Percentiles rank a stretch among this genome's conserved stretches.
Conservation (phyloP, 2,329 filamentous ascomycete genomes). For the Trichophyton benhamiae region DNA sequence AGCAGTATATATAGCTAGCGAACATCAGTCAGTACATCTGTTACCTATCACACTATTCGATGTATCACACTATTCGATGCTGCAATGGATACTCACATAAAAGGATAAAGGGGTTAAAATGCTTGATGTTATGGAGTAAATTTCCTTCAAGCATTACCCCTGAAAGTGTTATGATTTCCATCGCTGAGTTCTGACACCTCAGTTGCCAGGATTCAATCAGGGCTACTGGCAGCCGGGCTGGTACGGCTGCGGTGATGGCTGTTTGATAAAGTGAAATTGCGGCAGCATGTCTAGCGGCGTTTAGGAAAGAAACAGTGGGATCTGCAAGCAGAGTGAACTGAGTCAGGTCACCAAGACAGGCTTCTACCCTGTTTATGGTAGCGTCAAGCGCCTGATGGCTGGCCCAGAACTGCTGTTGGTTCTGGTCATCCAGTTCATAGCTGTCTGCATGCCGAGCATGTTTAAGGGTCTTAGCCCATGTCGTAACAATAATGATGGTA, state of each 20-base stretch:
- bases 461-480: slow-evolving; percentile 1
- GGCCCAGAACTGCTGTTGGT: slow-evolving; percentile 1
- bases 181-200: neutral
- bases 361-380: neutral
- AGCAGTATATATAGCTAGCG: neutral
- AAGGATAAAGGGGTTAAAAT: slow-evolving; percentile 6
- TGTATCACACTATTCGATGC: no score
- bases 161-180: slow-evolving; percentile 1
- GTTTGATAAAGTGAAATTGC: slow-evolving; percentile 4
- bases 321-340: slow-evolving; percentile 1
- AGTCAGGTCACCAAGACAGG: slow-evolving; percentile 1
- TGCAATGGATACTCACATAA: slow-evolving; percentile 1
- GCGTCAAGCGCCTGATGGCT: slow-evolving; percentile 3
- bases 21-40: neutral
- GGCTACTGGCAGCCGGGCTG: neutral
- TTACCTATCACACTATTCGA: no score
- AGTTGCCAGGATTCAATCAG: slow-evolving; percentile 4
- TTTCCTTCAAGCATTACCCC: slow-evolving; percentile 4
- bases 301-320: neutral
- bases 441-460: neutral
- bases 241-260: neutral
- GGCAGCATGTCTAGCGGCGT: slow-evolving; percentile 1
- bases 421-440: slow-evolving; percentile 1
- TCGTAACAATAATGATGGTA: slow-evolving; percentile 1
- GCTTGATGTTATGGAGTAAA: neutral